phyloP scores from a whole-genome alignment of 2,329 filamentous ascomycete genomes.

The Claviceps purpurea region DNA sequence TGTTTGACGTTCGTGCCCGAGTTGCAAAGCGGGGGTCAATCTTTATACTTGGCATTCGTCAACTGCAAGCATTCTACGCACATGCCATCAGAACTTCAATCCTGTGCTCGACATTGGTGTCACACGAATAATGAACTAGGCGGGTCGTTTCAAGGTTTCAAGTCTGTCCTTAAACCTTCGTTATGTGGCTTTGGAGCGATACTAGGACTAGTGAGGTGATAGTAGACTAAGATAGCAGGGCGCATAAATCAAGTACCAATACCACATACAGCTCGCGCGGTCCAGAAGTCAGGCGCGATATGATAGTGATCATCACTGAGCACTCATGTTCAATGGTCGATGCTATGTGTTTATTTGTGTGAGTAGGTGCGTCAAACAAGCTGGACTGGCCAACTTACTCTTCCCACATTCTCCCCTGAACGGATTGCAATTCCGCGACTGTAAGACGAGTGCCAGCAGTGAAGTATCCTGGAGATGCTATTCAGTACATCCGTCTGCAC shows the following conservation, averaged over 20 bases:
- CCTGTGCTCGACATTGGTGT: no score
- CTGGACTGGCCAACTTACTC: conserved; percentile 34
- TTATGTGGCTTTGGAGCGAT: no score
- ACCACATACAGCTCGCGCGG: not conserved
- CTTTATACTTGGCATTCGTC: no score
- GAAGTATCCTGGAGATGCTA: conserved; percentile 46
- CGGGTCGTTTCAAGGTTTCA: no score
- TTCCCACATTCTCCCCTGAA: conserved; percentile 87
- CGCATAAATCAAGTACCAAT: not conserved
- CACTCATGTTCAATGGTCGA: conserved; percentile 4
- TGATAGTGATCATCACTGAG: not conserved
- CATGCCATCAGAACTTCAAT: no score
- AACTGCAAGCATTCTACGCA: no score
- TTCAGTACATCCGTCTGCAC: not conserved
- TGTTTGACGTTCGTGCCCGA: no score
- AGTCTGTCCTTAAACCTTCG: no score
- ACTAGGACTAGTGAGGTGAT: not conserved
- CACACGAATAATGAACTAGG: no score
- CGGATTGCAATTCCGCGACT: conserved; percentile 68
- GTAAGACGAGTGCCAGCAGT: conserved; percentile 85
- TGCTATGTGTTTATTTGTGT: not conserved
- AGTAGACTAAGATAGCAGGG: not conserved
- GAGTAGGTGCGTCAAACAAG: not conserved
- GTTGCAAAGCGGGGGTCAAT: no score
- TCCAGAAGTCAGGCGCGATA: not conserved